Conservation (phyloP, 208 protist genomes). For the Trypanosoma brucei region DNA sequence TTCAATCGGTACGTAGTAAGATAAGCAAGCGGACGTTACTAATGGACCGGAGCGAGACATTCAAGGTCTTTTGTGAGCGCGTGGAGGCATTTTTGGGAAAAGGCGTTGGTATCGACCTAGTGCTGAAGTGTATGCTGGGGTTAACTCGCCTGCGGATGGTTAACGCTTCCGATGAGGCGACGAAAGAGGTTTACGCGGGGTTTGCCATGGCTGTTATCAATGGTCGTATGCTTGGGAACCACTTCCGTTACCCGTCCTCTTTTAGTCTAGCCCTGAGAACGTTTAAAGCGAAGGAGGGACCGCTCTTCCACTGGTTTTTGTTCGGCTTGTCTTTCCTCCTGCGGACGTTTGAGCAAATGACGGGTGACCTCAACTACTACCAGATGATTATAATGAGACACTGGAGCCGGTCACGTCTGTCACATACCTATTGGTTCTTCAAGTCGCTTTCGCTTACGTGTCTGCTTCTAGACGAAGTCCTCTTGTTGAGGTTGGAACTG, state of each 20-base stretch:
- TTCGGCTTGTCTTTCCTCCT: constrained; percentile 50
- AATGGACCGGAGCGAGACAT: background rate
- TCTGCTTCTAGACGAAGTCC: constrained; percentile 49
- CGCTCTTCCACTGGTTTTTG: constrained; percentile 49
- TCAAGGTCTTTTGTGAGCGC: background rate
- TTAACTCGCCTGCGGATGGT: constrained; percentile 56
- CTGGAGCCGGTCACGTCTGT: constrained; percentile 64
- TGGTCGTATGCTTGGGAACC: constrained; percentile 87
- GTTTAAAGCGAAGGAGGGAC: constrained; percentile 20
- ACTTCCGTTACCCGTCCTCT: constrained; percentile 49
- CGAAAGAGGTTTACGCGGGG: constrained; percentile 31
- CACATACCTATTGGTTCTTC: constrained; percentile 84
- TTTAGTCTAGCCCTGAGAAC: constrained; percentile 22
- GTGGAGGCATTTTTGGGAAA: constrained; percentile 26
- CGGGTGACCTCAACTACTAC: constrained; percentile 77
- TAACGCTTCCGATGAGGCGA: constrained; percentile 29
- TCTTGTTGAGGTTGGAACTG: constrained; percentile 8
- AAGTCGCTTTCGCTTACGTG: constrained; percentile 85
- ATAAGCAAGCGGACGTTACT: background rate
- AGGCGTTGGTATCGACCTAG: constrained; percentile 79
- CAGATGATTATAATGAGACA: constrained; percentile 75
- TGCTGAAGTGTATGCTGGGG: constrained; percentile 67
- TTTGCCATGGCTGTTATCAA: constrained; percentile 74
- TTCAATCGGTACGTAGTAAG: background rate
- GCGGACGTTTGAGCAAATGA: constrained; percentile 74